Evolutionary conservation across 306 rosid species (phyloP), one percentile per base, ranked within the genome.

Genomic region (Quercus bicolor): DNA sequence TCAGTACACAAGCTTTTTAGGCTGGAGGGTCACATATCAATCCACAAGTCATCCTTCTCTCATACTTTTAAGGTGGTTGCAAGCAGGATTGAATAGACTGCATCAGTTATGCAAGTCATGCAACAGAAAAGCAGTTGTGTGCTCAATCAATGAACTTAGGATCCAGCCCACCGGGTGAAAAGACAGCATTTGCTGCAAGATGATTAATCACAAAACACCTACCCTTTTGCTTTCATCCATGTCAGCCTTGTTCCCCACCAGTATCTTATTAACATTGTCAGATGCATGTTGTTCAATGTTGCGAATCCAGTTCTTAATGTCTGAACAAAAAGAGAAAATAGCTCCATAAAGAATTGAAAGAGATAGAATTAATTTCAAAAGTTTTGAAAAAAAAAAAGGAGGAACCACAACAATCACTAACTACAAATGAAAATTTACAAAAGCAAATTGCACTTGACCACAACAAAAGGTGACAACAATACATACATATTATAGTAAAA

Each of bases 151-250:
- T 26, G 68, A 76, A 72, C 57, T 71, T 55, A 71, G 28, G 26
- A 5, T 24, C 45, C 81, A 75, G 72, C 72, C 72, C 72, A 64
- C 26, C 13, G 23, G 74, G 69, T 21, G 69, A 33, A 33, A 34
- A 34, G 4, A 15, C 23, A 70, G 64, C 33, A 75, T 73, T 83
- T 83, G 52, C 61, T 33, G 56, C 20, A 68, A 52, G 70, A 20
- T 77, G 75, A 56, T 34, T 52, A 26, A 56, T 33, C 56, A 53
- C 34, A 7, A 24, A 84, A 69, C 53, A 71, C 86, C 43, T 81
- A 90, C 97, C 93, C 95, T 86, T 86, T 80, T 89, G 85, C 93
- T 91, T 86, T 91, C 97, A 88, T 89, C 97, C 93, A 91, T 91
- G 81, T 91, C 97, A 83, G 97, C 97, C 90, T 91, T 91, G 87